Conservation (phyloP, 2,329 filamentous ascomycete genomes). For the Aschersonia sp. region DNA sequence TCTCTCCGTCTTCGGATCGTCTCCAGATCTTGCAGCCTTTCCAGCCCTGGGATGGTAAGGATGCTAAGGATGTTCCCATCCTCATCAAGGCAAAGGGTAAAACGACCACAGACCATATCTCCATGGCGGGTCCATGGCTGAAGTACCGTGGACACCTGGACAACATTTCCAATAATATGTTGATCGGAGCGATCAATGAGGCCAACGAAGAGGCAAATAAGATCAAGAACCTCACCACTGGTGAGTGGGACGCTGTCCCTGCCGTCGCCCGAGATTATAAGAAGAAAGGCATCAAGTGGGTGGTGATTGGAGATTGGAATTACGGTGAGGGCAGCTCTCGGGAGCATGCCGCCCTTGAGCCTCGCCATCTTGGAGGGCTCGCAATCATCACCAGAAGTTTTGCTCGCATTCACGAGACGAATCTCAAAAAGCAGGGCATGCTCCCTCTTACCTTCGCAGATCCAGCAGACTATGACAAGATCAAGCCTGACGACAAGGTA, state of each 20-base stretch:
- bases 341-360: slow-evolving; percentile 96
- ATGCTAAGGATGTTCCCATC: slow-evolving; percentile 70
- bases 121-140: slow-evolving; percentile 91
- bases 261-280: slow-evolving; percentile 97
- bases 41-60: slow-evolving; percentile 81
- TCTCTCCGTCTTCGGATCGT: slow-evolving; percentile 82
- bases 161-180: slow-evolving; percentile 99
- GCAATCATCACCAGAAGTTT: slow-evolving; percentile 94
- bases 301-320: slow-evolving; percentile 98
- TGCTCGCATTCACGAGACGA: slow-evolving; percentile 99
- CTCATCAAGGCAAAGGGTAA: slow-evolving; percentile 95
- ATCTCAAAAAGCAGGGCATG: slow-evolving; percentile 99
- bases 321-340: slow-evolving; percentile 95
- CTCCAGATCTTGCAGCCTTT: slow-evolving; percentile 86
- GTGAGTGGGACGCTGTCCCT: slow-evolving; percentile 76
- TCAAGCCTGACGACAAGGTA: slow-evolving; percentile 77
- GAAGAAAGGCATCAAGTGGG: slow-evolving; percentile 89
- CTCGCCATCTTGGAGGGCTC: slow-evolving; percentile 88
- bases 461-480: slow-evolving; percentile 95
- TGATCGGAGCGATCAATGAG: slow-evolving; percentile 92
- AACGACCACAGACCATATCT: slow-evolving; percentile 95
- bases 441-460: slow-evolving; percentile 91
- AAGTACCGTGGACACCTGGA: slow-evolving; percentile 98
- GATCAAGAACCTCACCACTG: slow-evolving; percentile 79
- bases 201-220: slow-evolving; percentile 97